Base-by-base conservation (phyloP, 1,284 basidiomycete genomes). In the Puccinia triticina region DNA sequence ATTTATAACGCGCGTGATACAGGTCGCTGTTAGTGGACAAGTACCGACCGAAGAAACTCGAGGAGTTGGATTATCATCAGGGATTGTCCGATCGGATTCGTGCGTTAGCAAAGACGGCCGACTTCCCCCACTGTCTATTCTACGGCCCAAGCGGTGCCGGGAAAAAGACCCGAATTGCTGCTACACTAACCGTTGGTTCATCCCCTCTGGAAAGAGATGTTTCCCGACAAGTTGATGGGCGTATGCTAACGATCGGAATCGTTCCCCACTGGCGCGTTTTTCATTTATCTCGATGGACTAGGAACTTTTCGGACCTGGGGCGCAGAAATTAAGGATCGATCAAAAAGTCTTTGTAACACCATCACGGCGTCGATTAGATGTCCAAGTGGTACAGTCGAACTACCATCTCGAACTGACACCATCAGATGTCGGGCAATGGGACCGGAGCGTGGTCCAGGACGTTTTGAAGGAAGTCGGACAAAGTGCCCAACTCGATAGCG, bases 351-450 rank as follows among this genome's bases (percentile, higher is more conserved):
- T 99, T 87, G 88, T 98, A 59, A 96, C 96, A 0, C 96, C 97
- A 0, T 95, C 94, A 14, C 94, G 93, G 86, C 91, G 96, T 83
- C 98, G 98, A 88, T 90, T 99, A 46, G 96, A 99, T 87, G 92
- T 99, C 85, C 98, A 98, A 87, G 90, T 99, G 83, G 96, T 99
- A 11, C 93, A 98, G 88, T 94, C 93, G 88, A 98, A 97, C 88
- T 99, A 93, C 87, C 96, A 99, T 88, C 93, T 99, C 73, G 96
- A 99, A 88, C 92, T 99, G 82, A 99, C 97, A 0, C 97, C 97
- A 0, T 96, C 95, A 85, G 96, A 99, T 88, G 95, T 96, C 0
- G 97, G 96, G 12, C 96, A 93, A 86, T 98, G 94, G 86, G 96
- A 99, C 87, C 90, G 97, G 83, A 91, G 96, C 0, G 94, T 99